These are phyloP conservation scores for Mortierella alpina DNA, from an alignment of 192 early-diverging fungal species.

Conservation along the genomic window DNA sequence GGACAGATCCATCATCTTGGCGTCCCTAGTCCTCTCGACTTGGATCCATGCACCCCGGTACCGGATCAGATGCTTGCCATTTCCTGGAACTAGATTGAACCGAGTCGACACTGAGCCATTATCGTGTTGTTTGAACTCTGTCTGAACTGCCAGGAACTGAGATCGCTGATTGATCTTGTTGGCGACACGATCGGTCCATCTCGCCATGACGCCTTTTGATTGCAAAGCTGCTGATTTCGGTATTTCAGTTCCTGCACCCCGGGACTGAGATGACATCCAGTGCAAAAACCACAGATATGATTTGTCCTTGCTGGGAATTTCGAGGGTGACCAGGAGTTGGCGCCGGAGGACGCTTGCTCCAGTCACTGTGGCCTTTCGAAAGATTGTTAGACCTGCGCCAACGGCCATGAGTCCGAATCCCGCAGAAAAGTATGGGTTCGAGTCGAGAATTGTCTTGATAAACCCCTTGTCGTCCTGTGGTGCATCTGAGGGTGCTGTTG, in stretches of 20 bases:
- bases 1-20: constrained; percentile 90
- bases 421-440: constrained; percentile 95
- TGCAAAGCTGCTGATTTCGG: constrained; percentile 34
- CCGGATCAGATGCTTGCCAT: constrained; percentile 88
- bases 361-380: constrained; percentile 76
- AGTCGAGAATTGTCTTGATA: constrained; percentile 38
- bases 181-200: constrained; percentile 53
- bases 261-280: constrained; percentile 83
- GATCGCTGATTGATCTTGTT: constrained; percentile 68
- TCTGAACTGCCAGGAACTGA: constrained; percentile 88
- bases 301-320: constrained; percentile 95
- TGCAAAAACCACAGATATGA: constrained; percentile 94
- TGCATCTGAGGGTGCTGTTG: background rate
- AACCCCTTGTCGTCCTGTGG: constrained; percentile 22
- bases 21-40: constrained; percentile 84
- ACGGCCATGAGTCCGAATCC: constrained; percentile 94
- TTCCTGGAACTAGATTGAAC: constrained; percentile 92
- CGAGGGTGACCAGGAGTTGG: constrained; percentile 87
- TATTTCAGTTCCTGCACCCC: constrained; percentile 10
- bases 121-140: constrained; percentile 86
- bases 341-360: constrained; percentile 78
- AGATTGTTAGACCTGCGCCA: constrained; percentile 81
- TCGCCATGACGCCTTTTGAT: constrained; percentile 17
- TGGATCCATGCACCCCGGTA: constrained; percentile 87
- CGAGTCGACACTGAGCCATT: constrained; percentile 87